Percentiles rank a stretch among this genome's conserved stretches.
phyloP scores from a whole-genome alignment of 208 protist genomes.

The Trypanosoma congolense region DNA sequence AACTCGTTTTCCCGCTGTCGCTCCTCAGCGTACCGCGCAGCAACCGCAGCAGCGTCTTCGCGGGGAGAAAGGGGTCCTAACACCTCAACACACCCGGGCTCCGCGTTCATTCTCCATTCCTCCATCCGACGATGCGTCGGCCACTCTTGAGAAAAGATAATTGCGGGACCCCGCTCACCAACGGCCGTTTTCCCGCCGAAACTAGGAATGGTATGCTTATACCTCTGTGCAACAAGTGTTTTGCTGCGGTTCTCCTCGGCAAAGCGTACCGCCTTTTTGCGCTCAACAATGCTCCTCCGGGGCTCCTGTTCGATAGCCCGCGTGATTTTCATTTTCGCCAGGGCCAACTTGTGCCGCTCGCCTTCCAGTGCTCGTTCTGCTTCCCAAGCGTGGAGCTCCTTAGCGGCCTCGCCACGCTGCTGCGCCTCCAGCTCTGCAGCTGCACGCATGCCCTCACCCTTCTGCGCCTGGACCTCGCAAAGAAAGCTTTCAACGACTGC shows the following conservation, averaged over 20 bases:
- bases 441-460: constrained; percentile 29
- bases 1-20: constrained; percentile 1
- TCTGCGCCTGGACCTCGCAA: constrained; percentile 15
- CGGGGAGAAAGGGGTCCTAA: background rate
- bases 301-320: constrained; percentile 14
- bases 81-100: background rate
- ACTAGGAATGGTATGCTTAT: background rate
- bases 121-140: background rate
- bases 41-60: constrained; percentile 3
- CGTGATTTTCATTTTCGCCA: constrained; percentile 26
- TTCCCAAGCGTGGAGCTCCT: constrained; percentile 50
- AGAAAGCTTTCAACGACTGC: constrained; percentile 28
- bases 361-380: constrained; percentile 44
- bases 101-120: background rate
- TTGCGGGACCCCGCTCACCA: constrained; percentile 2
- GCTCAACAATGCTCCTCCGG: constrained; percentile 14
- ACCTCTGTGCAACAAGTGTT: background rate
- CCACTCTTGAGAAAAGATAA: constrained; percentile 8
- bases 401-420: constrained; percentile 13
- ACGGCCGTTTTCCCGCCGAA: background rate
- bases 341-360: constrained; percentile 43
- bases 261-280: constrained; percentile 22
- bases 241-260: constrained; percentile 15
- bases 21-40: constrained; percentile 11
- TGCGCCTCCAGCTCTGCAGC: constrained; percentile 15